Evolutionary conservation across 108 stramenopile genomes (phyloP), one percentile per base, ranked within the genome.

Genomic region (Discostella stelligeroides): DNA sequence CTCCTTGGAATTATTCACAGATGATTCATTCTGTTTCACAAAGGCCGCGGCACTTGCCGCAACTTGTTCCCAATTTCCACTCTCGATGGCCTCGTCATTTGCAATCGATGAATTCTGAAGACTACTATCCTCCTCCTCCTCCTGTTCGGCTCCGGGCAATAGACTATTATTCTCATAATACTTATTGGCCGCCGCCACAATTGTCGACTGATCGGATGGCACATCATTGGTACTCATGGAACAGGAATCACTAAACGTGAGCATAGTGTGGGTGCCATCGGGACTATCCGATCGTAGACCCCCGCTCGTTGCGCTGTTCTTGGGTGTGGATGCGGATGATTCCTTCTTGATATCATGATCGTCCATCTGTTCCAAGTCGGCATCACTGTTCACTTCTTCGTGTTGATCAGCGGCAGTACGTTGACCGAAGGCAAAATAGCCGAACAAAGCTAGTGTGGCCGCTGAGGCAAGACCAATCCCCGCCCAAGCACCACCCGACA

Each of bases 41-140:
- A n/a, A 37, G 28, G 34, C 34, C 2, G 30, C 12, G 30, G 55
- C 55, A 38, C 34, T 56, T 30, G 55, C 55, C 13, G 55, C 55
- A 17, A 56, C 55, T 17, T 13, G 15, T 56, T 56, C 55, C 55
- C 55, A 56, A 17, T 56, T 38, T 15, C 55, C 55, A 30, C 17
- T 37, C n/a, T 37, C 55, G 37, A 56, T 56, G 10, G 30, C 55
- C 8, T 29, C 17, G 0, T 29, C 55, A 53, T 53, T 25, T 12
- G 34, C 5, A 34, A 6, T 34, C 27, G 24, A 29, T 10, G 21
- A n/a, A n/a, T n/a, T n/a, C n/a, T n/a, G 54, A 7, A 15, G 9
- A 28, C 29, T 30, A 15, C 9, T 27, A 29, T 12, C 15, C 54
- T 28, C 17, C 8, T 27, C 28, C 55, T 34, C 55, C 55, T 34